Percentiles rank a stretch among this genome's conserved stretches.
Conservation (phyloP, 345 rosid genomes). For the Litchi chinensis region DNA sequence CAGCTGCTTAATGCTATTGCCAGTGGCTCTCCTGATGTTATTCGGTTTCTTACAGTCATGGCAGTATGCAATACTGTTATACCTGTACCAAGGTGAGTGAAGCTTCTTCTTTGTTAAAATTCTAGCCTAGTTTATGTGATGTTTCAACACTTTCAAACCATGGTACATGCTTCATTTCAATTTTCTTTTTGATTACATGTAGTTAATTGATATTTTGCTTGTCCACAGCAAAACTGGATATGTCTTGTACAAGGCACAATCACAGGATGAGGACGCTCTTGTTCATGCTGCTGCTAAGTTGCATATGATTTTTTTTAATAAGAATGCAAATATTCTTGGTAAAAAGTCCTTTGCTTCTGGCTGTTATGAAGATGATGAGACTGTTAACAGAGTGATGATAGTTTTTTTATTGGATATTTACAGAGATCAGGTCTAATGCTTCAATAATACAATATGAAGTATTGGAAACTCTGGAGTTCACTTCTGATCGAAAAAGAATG, state of each 20-base stretch:
- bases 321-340: constrained; percentile 80
- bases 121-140: constrained; percentile 15
- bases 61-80: constrained; percentile 93
- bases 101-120: constrained; percentile 10
- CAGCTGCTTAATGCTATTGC: constrained; percentile 70
- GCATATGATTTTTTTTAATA: constrained; percentile 74
- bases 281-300: constrained; percentile 89
- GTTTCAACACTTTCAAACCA: neutral
- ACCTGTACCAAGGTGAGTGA: constrained; percentile 73
- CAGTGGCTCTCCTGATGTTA: constrained; percentile 79
- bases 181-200: neutral
- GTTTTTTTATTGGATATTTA: constrained; percentile 26
- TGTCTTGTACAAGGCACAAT: constrained; percentile 84
- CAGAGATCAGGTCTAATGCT: constrained; percentile 82
- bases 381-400: constrained; percentile 11
- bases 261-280: constrained; percentile 99
- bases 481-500: constrained; percentile 98
- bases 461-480: constrained; percentile 88
- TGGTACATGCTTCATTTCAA: neutral
- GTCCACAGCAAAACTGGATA: constrained; percentile 78
- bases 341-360: constrained; percentile 34
- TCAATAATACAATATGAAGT: constrained; percentile 65
- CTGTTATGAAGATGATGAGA: constrained; percentile 19
- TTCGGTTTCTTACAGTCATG: constrained; percentile 86
- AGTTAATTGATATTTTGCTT: constrained; percentile 16